Conservation (phyloP, 495 filamentous ascomycete genomes). For the Penicillium turbatum region DNA sequence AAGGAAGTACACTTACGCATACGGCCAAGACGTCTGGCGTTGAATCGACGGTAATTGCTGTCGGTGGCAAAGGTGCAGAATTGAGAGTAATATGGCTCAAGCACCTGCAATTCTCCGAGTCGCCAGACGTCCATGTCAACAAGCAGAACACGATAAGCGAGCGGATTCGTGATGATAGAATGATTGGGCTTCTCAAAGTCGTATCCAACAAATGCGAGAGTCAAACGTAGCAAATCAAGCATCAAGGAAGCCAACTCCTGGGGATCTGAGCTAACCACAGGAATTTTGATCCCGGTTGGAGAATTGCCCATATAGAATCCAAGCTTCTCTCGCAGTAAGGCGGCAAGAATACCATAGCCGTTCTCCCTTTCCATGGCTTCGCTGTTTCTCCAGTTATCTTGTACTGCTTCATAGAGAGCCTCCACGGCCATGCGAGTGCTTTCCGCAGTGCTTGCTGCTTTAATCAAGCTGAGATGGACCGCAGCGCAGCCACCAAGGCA, state of each 20-base stretch:
- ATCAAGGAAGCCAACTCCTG: slow-evolving; percentile 60
- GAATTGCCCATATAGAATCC: slow-evolving; percentile 33
- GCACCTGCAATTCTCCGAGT: slow-evolving; percentile 63
- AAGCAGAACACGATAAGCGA: slow-evolving; percentile 86
- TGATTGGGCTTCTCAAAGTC: slow-evolving; percentile 67
- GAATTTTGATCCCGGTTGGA: slow-evolving; percentile 31
- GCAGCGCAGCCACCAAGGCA: slow-evolving; percentile 81
- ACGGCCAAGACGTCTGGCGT: slow-evolving; percentile 72
- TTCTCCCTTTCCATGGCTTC: slow-evolving; percentile 97
- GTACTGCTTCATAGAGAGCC: slow-evolving; percentile 76
- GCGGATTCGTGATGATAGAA: slow-evolving; percentile 90
- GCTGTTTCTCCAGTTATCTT: slow-evolving; percentile 92
- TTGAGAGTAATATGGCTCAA: slow-evolving; percentile 87
- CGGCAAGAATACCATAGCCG: slow-evolving; percentile 83
- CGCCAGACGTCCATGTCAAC: slow-evolving; percentile 93
- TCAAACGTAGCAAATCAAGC: slow-evolving; percentile 65
- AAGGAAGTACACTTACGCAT: slow-evolving; percentile 67
- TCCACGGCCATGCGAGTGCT: slow-evolving; percentile 72
- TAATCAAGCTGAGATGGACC: slow-evolving; percentile 76
- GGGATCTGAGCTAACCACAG: slow-evolving; percentile 26
- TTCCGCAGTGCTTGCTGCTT: slow-evolving; percentile 64
- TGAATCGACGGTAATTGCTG: slow-evolving; percentile 90
- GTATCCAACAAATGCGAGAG: slow-evolving; percentile 86
- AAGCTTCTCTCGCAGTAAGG: slow-evolving; percentile 73
- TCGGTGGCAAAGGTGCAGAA: slow-evolving; percentile 76